phyloP scores from a whole-genome alignment of 805 yeast species.

The Metschnikowia peoriensis region DNA sequence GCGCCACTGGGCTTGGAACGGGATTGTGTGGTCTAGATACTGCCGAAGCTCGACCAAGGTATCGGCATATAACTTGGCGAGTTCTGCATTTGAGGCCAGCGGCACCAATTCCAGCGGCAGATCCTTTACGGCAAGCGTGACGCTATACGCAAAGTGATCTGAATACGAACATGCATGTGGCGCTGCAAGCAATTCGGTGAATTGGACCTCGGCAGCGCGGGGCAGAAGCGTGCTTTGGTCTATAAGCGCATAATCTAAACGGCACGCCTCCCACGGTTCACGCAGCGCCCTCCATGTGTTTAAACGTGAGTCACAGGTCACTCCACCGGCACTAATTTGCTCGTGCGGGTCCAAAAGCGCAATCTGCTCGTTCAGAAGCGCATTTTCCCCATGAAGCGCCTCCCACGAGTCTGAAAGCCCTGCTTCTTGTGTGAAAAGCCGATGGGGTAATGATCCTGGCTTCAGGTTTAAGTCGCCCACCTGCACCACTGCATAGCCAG shows the following conservation, averaged over 20 bases:
- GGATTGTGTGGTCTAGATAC: constrained; percentile 45
- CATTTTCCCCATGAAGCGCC: constrained; percentile 47
- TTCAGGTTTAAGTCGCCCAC: constrained; percentile 92
- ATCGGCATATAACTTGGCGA: constrained; percentile 34
- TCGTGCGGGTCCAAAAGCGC: constrained; percentile 32
- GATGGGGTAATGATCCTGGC: constrained; percentile 83
- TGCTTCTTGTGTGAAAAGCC: constrained; percentile 66
- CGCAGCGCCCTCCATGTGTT: constrained; percentile 80
- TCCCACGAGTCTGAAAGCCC: constrained; percentile 83
- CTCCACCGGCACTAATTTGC: constrained; percentile 73
- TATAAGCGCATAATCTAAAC: constrained; percentile 86
- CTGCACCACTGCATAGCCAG: constrained; percentile 82
- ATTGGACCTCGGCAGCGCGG: constrained; percentile 63
- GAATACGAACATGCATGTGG: constrained; percentile 64
- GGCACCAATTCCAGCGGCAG: not conserved
- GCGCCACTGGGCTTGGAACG: constrained; percentile 65
- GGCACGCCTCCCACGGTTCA: constrained; percentile 66
- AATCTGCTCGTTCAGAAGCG: constrained; percentile 21
- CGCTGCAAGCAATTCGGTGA: constrained; percentile 64
- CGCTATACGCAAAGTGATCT: constrained; percentile 84
- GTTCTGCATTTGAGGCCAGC: constrained; percentile 15
- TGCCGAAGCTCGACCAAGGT: constrained; percentile 10
- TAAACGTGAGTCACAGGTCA: constrained; percentile 83
- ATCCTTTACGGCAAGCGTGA: constrained; percentile 25
- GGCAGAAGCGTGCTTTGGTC: constrained; percentile 56